Evolutionary conservation across 2,329 filamentous ascomycete genomes (phyloP), one percentile per base, ranked within the genome.

Genomic region (Pseudocercospora musae): DNA sequence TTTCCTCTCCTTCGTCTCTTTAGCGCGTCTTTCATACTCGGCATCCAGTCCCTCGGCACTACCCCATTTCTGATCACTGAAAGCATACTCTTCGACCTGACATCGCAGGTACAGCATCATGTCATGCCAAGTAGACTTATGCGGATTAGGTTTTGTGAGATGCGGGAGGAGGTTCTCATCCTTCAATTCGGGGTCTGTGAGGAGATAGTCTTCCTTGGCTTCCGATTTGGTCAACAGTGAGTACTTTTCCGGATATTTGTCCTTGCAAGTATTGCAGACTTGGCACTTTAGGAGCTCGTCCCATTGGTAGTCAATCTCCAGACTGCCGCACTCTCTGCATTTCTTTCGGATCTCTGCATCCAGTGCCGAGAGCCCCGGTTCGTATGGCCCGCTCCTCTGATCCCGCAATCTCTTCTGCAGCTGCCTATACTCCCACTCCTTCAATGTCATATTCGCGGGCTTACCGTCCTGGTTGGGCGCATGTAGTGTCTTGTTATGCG

Each of bases 101-200:
- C 87, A 96, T 0, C 95, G 89, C 21, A 99, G 82, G 74, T 95
- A 99, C 2, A 99, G 84, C 89, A 96, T 96, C 95, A 99, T 99
- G 80, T 96, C 92, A 76, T 97, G 92, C 91, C 92, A 99, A 62
- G 93, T 92, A 0, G 90, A 87, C 75, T 97, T 97, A 78, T 97
- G 95, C 0, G 95, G 95, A 71, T 99, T 99, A 1, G 95, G 94
- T 33, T 89, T 88, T 58, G 90, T 89, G 8, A 99, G 83, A 75
- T 96, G 93, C 0, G 94, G 94, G 0, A 99, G 82, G 1, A 99
- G 81, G 15, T 93, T 89, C 61, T 87, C 85, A 72, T 99, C 95
- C 70, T 89, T 89, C n/a, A 99, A 84, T 76, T 99, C 95, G 37
- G 93, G 91, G 72, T 98, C 94, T 1, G 95, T 99, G 48, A 99